Base-by-base conservation (phyloP, 2,329 filamentous ascomycete genomes). In the Thyridium curvatum region DNA sequence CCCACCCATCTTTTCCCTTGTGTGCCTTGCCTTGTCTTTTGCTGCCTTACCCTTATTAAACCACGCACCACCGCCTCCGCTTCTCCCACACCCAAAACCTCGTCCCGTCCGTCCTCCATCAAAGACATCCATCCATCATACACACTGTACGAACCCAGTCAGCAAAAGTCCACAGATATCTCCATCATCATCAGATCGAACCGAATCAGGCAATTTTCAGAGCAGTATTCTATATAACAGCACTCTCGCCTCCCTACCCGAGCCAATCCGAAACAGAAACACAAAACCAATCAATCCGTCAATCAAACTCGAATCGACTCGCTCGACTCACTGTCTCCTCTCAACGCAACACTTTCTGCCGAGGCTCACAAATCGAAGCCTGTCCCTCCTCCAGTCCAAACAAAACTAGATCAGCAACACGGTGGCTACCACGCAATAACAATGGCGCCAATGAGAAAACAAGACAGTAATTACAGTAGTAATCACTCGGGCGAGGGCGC, bases 401-500 rank as follows among this genome's bases (percentile, higher is more conserved):
- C 13, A 26, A 17, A 10, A 15, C 34, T 12, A 29, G 17, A 30
- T 10, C 12, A 29, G 10, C 26, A 30, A 12, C 18, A 17, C 32
- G 26, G 15, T 12, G 15, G 18, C 10, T 32, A 17, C 30, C 16
- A 32, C 21, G 21, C 21, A 43, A 41, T 33, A 57, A 51, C 51
- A 66, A 79, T 80, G 76, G 71, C 75, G 71, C 70, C 74, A 74
- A 86, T 86, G 79, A 86, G 79, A 74, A 72, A 75, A 64, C 74
- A 76, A 65, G 77, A 68, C 68, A 73, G 70, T 69, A 79, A 70
- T 72, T 75, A 74, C 74, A 79, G 75, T 77, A 86, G 75, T 82
- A 84, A 79, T 86, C 85, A 74, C 79, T 86, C 81, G 76, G 77
- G 79, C 74, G 78, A 78, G 72, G 74, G 67, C 69, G 69, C 69